phyloP scores from a whole-genome alignment of 2,329 filamentous ascomycete genomes.

The Penicillium sp. region DNA sequence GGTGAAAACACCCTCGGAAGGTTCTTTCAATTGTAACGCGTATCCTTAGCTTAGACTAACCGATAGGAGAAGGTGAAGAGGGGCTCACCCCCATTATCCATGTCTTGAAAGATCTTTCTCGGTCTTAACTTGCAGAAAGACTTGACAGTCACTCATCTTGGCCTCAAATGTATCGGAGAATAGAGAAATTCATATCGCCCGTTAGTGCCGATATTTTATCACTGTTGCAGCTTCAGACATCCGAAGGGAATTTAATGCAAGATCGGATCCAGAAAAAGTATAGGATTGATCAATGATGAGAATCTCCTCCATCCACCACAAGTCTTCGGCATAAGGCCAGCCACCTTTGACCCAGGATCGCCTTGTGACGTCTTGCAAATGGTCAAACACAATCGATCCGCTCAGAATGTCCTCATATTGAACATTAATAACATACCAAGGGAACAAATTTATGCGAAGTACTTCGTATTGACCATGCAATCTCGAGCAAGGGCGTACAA shows the following conservation, averaged over 20 bases:
- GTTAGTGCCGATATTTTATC: background rate
- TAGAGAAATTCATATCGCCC: too few relatives aligned
- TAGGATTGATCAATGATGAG: background rate
- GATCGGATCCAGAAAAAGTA: background rate
- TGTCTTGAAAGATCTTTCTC: background rate
- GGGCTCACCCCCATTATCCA: background rate
- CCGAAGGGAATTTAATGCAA: background rate
- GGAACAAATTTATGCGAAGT: background rate
- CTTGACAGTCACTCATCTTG: background rate
- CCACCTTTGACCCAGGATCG: background rate
- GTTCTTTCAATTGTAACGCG: background rate
- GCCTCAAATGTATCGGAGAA: too few relatives aligned
- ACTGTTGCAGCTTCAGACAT: slow-evolving; percentile 4
- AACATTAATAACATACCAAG: background rate
- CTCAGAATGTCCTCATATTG: background rate
- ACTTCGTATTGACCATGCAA: background rate
- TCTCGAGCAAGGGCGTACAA: background rate
- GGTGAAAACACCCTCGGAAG: background rate
- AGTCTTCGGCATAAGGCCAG: background rate
- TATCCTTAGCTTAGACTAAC: background rate
- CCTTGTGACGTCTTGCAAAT: background rate
- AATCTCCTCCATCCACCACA: background rate
- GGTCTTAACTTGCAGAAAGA: background rate
- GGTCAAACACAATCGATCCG: background rate
- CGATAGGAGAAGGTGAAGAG: background rate